phyloP scores from a whole-genome alignment of 129 eudicot genomes.

The Ambrosia trifida region DNA sequence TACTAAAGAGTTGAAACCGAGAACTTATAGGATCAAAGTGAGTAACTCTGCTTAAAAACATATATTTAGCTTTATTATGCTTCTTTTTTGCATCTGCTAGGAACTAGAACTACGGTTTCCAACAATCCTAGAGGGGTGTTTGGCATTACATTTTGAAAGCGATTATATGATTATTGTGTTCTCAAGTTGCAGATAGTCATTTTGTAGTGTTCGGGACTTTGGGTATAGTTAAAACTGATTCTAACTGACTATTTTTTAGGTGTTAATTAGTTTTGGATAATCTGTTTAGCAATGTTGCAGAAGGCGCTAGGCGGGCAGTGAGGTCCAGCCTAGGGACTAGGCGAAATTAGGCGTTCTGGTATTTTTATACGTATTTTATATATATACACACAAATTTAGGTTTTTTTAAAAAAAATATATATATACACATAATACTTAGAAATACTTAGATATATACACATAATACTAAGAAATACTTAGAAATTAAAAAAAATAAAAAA shows the following conservation, averaged over 20 bases:
- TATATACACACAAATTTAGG: too few relatives aligned
- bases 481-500: too few relatives aligned
- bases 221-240: not conserved
- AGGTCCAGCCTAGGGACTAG: too few relatives aligned
- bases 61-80: conserved; percentile 3
- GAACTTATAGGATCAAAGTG: conserved; percentile 89
- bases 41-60: conserved; percentile 16
- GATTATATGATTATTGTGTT: not conserved
- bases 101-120: not conserved
- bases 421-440: too few relatives aligned
- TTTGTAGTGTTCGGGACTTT: not conserved
- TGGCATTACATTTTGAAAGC: not conserved
- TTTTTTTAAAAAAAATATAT: too few relatives aligned
- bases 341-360: too few relatives aligned
- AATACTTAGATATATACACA: too few relatives aligned
- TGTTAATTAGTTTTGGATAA: not conserved
- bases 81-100: not conserved
- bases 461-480: too few relatives aligned
- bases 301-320: too few relatives aligned
- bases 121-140: too few relatives aligned
- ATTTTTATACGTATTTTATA: too few relatives aligned
- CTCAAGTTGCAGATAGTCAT: not conserved
- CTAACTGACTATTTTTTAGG: not conserved
- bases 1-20: conserved; percentile 79
- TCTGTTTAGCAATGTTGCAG: not conserved